Evolutionary conservation across 148 eudicot species (phyloP), one percentile per base, ranked within the genome.

Genomic region (Fagopyrum homotropicum): DNA sequence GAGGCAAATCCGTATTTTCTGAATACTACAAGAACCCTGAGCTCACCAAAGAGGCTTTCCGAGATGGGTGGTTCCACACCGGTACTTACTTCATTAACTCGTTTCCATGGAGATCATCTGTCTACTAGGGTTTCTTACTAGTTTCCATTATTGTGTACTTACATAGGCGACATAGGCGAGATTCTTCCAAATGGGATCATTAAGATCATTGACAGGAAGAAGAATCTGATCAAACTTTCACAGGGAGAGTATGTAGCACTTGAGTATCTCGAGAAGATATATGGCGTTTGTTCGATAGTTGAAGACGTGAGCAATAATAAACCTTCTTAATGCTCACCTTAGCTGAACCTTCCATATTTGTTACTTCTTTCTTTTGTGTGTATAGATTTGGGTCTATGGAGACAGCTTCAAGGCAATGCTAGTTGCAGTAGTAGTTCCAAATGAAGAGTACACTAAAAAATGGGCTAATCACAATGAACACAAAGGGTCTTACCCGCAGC

Each of bases 1-100:
- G 91, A 80, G 90, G 91, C 12, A 90, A 86, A 79, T 73, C 89
- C 29, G 74, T 80, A 4, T 96, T 96, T 76, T 84, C 91, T 9
- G 99, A 96, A 35, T 96, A 96, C 86, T 92, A 96, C 85, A 96
- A 90, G 83, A 89, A 90, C 81, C 97, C 92, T 10, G 91, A 88
- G 73, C 77, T 96, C 72, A 96, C 99, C 16, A 83, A 60, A 68
- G 92, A 92, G 75, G 75, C 79, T 43, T 48, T 86, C 48, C 77
- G 15, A 76, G 99, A 92, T 73, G 99, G 99, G 44, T 96, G 99
- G 99, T 92, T 96, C 76, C 98, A 96, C 74, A 90, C 98, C 82
- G 98, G 98, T 93, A 55, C 50, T 43, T 2, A 43, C 26, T 47
- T 7, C 51, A 15, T 15, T 45, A 43, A 26, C 14, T 69, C 12